Base-by-base conservation (phyloP, 129 eudicot genomes). In the Lonicera japonica region DNA sequence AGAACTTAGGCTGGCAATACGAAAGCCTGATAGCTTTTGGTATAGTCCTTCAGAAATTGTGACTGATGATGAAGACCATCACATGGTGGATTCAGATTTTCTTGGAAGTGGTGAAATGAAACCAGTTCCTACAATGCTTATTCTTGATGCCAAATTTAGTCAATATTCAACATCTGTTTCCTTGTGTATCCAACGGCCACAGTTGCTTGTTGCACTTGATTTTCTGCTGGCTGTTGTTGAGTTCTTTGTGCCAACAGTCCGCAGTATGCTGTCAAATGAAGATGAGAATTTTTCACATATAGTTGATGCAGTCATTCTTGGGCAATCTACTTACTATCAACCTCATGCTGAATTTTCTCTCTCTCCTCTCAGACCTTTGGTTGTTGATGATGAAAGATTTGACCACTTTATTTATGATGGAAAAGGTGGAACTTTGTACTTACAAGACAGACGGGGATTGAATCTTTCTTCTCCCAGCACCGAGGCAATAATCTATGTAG, bases 171-270 rank as follows among this genome's bases (percentile, higher is more conserved):
- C 98, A 50, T 75, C 72, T 54, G 22, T 92, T 20, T 80, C 83
- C 67, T 41, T 92, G 51, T 80, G 95, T 57, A 73, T 92, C 58
- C 98, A 92, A 67, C 76, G 96, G 72, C 98, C 98, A 66, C 98
- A 85, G 48, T 59, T 92, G 83, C 98, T 92, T 60, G 98, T 92
- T 69, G 96, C 98, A 69, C 98, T 92, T 63, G 98, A 92, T 70
- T 92, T 92, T 76, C 72, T 92, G 63, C 82, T 88, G 72, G 98
- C 90, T 4, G 87, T 88, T 25, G 96, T 80, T 60, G 98, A 92
- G 77, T 92, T 87, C 80, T 92, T 92, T 80, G 95, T 88, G 54
- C 98, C 98, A 56, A 73, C 91, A 56, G 85, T 92, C 60, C 85
- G 91, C 56, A 71, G 73, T 73, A 77, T 82, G 77, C 65, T 81